phyloP scores from a whole-genome alignment of 139 green algal species.

The Chlamydomonas eustigma region DNA sequence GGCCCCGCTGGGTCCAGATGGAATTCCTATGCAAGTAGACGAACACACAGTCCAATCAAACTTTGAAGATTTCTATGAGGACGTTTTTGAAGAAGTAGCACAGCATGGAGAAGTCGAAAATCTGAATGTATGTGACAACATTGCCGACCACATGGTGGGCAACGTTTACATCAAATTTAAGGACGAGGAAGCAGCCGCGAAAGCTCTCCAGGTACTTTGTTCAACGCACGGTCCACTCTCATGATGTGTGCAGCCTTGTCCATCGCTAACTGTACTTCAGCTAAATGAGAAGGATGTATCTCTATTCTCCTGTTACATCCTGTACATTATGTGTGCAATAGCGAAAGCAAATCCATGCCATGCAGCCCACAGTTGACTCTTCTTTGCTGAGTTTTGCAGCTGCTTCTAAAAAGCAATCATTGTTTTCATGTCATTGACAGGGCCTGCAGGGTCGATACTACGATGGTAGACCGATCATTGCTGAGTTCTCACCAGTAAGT shows the following conservation, averaged over 20 bases:
- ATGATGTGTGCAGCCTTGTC: too few species aligned
- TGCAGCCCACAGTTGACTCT: too few species aligned
- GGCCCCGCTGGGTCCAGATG: slow-evolving; percentile 76
- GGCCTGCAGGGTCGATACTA: slow-evolving; percentile 80
- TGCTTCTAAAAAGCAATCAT: too few species aligned
- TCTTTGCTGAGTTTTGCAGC: too few species aligned
- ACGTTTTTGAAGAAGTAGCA: slow-evolving; percentile 95
- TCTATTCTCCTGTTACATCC: too few species aligned
- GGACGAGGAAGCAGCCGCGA: slow-evolving; percentile 80
- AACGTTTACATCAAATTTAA: slow-evolving; percentile 94
- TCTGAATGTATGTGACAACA: slow-evolving; percentile 97
- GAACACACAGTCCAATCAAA: slow-evolving; percentile 16
- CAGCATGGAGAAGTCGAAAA: slow-evolving; percentile 92
- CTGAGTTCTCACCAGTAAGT: slow-evolving; percentile 84
- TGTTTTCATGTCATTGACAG: too few species aligned
- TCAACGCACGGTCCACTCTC: too few species aligned
- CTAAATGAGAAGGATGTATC: too few species aligned
- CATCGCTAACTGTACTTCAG: too few species aligned
- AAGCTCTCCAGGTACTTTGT: slow-evolving; percentile 56
- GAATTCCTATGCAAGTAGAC: slow-evolving; percentile 56
- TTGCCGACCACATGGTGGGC: slow-evolving; percentile 93
- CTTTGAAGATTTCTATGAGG: slow-evolving; percentile 87
- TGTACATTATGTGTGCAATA: too few species aligned
- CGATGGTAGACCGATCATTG: slow-evolving; percentile 80
- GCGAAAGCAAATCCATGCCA: too few species aligned